Conservation (phyloP, 2,329 filamentous ascomycete species). For the Cladosporium austrohemisphaericum region DNA sequence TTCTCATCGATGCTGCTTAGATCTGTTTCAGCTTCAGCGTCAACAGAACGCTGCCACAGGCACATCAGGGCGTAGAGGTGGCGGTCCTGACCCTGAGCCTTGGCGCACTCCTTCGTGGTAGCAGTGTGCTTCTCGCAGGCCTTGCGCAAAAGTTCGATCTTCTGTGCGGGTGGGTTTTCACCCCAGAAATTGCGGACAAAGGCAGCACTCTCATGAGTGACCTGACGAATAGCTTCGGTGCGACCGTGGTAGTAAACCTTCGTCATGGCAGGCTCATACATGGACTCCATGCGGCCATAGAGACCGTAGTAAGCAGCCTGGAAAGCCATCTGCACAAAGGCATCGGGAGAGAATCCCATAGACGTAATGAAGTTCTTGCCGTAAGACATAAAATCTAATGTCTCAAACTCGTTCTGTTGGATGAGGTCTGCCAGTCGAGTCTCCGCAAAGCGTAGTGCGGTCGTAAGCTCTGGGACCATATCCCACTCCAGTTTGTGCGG, state of each 20-base stretch:
- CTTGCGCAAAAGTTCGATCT: conserved; percentile 78
- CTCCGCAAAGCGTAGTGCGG: conserved; percentile 91
- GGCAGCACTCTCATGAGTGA: conserved; percentile 76
- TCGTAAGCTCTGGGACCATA: conserved; percentile 85
- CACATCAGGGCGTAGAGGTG: conserved; percentile 93
- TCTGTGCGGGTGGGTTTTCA: conserved; percentile 75
- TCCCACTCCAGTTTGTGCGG: conserved; percentile 98
- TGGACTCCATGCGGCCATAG: conserved; percentile 89
- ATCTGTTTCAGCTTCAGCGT: conserved; percentile 60
- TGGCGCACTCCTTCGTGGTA: conserved; percentile 79
- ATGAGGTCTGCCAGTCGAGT: conserved; percentile 91
- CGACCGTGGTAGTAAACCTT: conserved; percentile 90
- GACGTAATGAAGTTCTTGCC: conserved; percentile 98
- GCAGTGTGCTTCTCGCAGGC: conserved; percentile 80
- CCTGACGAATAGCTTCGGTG: conserved; percentile 87
- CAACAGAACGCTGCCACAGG: conserved; percentile 86
- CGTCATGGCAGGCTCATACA: conserved; percentile 98
- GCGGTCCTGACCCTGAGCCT: conserved; percentile 85
- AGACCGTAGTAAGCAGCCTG: conserved; percentile 97
- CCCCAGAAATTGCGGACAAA: conserved; percentile 95
- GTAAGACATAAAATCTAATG: conserved; percentile 81
- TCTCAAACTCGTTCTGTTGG: conserved; percentile 92
- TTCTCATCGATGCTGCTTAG: conserved; percentile 46
- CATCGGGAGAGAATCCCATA: conserved; percentile 94
- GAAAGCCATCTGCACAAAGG: conserved; percentile 98